Evolutionary conservation across 305 asterid genomes (phyloP), one percentile per base, ranked within the genome.

Genomic region (Striga hermonthica): DNA sequence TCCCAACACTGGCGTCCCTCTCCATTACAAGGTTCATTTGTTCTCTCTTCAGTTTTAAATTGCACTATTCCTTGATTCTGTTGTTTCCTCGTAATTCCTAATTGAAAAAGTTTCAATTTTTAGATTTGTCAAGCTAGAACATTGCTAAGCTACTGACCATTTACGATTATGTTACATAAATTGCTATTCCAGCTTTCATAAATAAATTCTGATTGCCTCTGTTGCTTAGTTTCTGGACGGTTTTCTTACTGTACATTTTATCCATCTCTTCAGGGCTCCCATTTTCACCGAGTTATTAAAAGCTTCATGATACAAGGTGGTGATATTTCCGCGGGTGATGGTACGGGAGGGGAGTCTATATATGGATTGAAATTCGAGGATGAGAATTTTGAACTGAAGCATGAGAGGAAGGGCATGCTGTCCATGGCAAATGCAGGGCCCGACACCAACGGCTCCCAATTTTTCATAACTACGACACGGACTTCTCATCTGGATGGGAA

Each of bases 291-390:
- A 64, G 86, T 92, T 72, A 83, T 92, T 74, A 87, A 87, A 80
- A 76, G 96, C 75, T 92, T 92, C 75, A 89, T 89, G 98, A 79
- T 81, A 67, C 97, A 92, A 90, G 97, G 97, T 55, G 98, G 98
- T 65, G 98, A 92, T 68, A 86, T 87, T 31, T 79, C 97, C 70
- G 88, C 93, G 60, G 97, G 93, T 16, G 89, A 92, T 80, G 98
- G 98, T 47, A 83, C 95, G 37, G 98, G 98, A 34, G 98, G 98
- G 54, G 97, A 92, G 74, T 92, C 97, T 44, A 92, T 92, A 11
- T 92, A 92, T 14, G 97, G 98, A 59, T 75, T 77, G 70, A 90
- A 86, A 71, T 92, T 92, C 68, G 98, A 92, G 67, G 97, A 92
- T 64, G 98, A 92, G 61, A 92, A 87, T 66, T 86, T 92, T 41